Base-by-base conservation (phyloP, 371 early-diverging fungal species). In the Choanephora cucurbitarum region DNA sequence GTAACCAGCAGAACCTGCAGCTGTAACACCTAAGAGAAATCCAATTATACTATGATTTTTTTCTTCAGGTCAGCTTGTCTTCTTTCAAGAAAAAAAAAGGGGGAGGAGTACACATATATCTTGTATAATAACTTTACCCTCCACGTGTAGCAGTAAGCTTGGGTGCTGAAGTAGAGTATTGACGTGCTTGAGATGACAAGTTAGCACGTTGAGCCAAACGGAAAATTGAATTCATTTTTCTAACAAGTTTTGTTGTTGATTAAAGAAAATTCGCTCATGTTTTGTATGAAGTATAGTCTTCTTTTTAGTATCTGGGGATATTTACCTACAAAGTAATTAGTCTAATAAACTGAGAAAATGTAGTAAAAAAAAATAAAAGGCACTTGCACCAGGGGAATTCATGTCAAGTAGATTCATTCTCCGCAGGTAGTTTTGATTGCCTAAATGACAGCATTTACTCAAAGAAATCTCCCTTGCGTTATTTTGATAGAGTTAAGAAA, bases 1-100 rank as follows among this genome's bases (percentile, higher is more conserved):
- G 58, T 90, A 92, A 17, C 92, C 91, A 24, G 79, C 74, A n/a
- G 84, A 82, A 2, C 92, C 90, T 32, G 92, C 87, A 44, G 81
- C 62, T 15, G 89, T 84, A 17, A 86, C 82, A 18, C 92, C 92
- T n/a, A 91, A 66, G 40, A 92, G 68, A 62, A 92, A 90, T 13
- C 92, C 92, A 61, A 91, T 78, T 32, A 91, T 64, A 17, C 91
- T 86, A 40, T 28, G 3, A 28, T 28, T 28, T 28, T 28, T 3
- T 28, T n/a, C 19, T 18, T 17, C 22, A 56, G 18, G 18, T 18
- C 21, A 55, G 31, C 11, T 41, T 43, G 5, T 28, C 18, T 46
- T 15, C 21, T n/a, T n/a, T n/a, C n/a, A n/a, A n/a, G n/a, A n/a
- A n/a, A n/a, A n/a, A n/a, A n/a, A n/a, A n/a, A n/a, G n/a, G n/a